A percentile compares a stretch with the other conserved stretches of the same genome.
These are phyloP conservation scores for Castanea sativa DNA, from an alignment of 306 rosid genomes.

Conservation along the genomic window DNA sequence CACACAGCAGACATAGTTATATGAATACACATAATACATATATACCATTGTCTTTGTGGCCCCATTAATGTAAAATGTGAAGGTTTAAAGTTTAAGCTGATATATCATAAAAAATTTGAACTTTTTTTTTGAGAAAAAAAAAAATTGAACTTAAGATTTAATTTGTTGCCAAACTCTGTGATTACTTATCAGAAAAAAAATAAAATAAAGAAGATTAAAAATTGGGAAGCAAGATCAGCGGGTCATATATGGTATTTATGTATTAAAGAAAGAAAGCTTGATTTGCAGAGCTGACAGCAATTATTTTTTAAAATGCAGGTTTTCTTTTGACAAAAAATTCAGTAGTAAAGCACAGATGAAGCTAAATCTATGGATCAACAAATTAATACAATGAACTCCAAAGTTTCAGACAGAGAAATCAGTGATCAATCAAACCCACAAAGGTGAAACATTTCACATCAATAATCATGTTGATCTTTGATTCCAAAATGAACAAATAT, in stretches of 20 bases:
- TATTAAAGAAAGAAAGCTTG: background rate
- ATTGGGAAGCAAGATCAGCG: slow-evolving; percentile 8
- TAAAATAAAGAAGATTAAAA: background rate
- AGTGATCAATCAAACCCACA: background rate
- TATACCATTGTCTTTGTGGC: no score
- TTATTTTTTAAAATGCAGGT: background rate
- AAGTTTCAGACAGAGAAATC: background rate
- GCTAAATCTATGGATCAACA: background rate
- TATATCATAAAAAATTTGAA: no score
- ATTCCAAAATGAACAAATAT: background rate
- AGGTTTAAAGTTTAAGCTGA: no score
- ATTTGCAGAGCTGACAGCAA: background rate
- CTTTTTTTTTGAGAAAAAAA: no score
- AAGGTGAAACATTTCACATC: background rate
- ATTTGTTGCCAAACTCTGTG: background rate
- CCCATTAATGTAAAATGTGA: no score
- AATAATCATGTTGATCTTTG: no score
- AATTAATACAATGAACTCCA: background rate
- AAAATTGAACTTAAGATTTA: background rate
- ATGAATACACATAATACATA: no score
- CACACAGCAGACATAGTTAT: no score
- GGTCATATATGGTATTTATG: background rate
- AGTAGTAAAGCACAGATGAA: background rate
- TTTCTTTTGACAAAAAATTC: background rate
- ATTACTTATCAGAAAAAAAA: no score